A percentile compares a stretch with the other conserved stretches of the same genome.
Conservation (phyloP, 2,329 filamentous ascomycete species). For the Neopestalotiopsis rosae region DNA sequence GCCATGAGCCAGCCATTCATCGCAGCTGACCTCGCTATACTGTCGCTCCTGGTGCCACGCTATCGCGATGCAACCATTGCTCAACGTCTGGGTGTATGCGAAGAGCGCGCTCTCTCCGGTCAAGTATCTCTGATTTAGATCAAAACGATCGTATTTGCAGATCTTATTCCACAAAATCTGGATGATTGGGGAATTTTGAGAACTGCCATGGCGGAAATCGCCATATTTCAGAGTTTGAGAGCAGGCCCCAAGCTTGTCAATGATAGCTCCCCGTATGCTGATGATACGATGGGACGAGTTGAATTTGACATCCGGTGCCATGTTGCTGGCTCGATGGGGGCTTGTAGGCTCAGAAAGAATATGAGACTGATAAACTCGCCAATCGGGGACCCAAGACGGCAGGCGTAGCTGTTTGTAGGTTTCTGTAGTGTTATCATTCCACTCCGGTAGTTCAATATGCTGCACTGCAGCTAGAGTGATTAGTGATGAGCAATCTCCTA, state of each 20-base stretch:
- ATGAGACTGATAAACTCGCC: background rate
- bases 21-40: background rate
- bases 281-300: background rate
- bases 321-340: background rate
- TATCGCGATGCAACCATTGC: background rate
- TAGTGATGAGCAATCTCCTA: background rate
- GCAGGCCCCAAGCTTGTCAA: background rate
- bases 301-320: background rate
- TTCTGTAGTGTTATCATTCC: background rate
- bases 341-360: background rate
- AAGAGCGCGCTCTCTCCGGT: background rate
- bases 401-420: fast-evolving
- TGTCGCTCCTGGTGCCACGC: background rate
- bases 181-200: background rate
- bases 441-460: too few species aligned
- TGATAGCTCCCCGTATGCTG: background rate
- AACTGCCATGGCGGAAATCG: background rate
- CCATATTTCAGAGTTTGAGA: background rate
- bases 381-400: background rate
- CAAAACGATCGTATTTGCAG: background rate
- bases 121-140: background rate
- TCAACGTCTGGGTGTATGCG: background rate
- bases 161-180: background rate
- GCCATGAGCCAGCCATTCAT: background rate
- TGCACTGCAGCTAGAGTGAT: background rate